Base-by-base conservation (phyloP, 2,329 filamentous ascomycete species). In the Tolypocladium endophyticum region DNA sequence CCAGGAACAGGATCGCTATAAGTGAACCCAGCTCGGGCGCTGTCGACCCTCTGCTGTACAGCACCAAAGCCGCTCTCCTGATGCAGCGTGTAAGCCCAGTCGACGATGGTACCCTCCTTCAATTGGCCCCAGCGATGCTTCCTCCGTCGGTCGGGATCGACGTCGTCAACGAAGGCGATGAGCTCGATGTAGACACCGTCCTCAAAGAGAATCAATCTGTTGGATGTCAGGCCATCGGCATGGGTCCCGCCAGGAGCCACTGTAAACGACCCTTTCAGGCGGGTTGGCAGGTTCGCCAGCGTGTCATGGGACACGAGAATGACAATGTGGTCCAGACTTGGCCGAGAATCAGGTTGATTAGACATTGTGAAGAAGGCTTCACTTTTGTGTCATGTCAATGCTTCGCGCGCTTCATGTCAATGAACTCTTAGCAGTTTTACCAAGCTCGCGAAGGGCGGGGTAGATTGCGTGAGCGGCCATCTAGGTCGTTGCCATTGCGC, bases 171-270 rank as follows among this genome's bases (percentile, higher is more conserved):
- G 68, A 88, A 88, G 45, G 83, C 80, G 61, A 88, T 86, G 57
- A 88, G 73, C 67, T 89, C 86, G 58, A 89, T 74, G 71, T 89
- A 89, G 28, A 79, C 80, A 36, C 86, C 86, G 64, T 88, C 86
- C 33, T 75, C 66, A 61, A 89, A 81, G 18, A 87, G 72, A 25
- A 88, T 79, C 23, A 89, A 79, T 52, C 79, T 80, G 72, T 88
- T 89, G 61, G 79, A 80, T 1, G 80, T 88, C 64, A 74, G 75
- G 18, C 80, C 80, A 62, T 85, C 85, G 11, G 83, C 80, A 65
- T 88, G 86, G 20, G 73, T 75, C 41, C 86, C 86, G 58, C 87
- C 86, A 2, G 81, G 76, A 38, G 80, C 78, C 58, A 88, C 72
- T 55, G 77, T 81, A 72, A 89, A 86, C 56, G 79, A 73, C 7